phyloP scores from a whole-genome alignment of 108 stramenopile species.

The Pseudonitzschia delicatissima region DNA sequence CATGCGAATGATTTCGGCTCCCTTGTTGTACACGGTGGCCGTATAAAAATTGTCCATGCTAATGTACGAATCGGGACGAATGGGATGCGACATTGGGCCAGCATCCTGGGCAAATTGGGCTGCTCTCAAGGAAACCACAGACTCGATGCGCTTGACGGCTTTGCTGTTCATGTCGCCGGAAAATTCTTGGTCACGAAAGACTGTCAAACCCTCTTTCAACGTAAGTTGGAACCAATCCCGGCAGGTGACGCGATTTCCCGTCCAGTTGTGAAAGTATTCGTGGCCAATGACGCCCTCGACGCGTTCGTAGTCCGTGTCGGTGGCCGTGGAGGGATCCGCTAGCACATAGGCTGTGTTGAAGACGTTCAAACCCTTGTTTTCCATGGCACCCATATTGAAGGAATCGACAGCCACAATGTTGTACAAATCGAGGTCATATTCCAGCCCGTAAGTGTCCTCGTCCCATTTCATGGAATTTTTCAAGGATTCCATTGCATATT shows the following conservation, averaged over 20 bases:
- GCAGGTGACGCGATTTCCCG: conserved; percentile 97
- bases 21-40: conserved; percentile 89
- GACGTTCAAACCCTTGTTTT: conserved; percentile 92
- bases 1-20: conserved; percentile 96
- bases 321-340: conserved; percentile 89
- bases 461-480: conserved; percentile 96
- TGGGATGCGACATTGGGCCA: conserved; percentile 96
- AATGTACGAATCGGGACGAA: conserved; percentile 94
- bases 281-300: conserved; percentile 93
- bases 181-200: conserved; percentile 92
- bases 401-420: conserved; percentile 92
- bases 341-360: conserved; percentile 97
- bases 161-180: conserved; percentile 88
- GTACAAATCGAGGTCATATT: conserved; percentile 95
- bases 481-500: conserved; percentile 86
- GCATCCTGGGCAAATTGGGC: conserved; percentile 87
- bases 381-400: conserved; percentile 97
- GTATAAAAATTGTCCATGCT: conserved; percentile 94
- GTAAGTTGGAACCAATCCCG: conserved; percentile 99
- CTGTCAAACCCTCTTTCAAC: conserved; percentile 98
- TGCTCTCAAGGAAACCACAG: conserved; percentile 76
- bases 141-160: conserved; percentile 94
- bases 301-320: conserved; percentile 89
- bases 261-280: conserved; percentile 93
- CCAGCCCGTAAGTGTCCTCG: conserved; percentile 70